A percentile compares a stretch with the other conserved stretches of the same genome.
phyloP scores from a whole-genome alignment of 768 basidiomycete genomes.

The Cyathus striatus region DNA sequence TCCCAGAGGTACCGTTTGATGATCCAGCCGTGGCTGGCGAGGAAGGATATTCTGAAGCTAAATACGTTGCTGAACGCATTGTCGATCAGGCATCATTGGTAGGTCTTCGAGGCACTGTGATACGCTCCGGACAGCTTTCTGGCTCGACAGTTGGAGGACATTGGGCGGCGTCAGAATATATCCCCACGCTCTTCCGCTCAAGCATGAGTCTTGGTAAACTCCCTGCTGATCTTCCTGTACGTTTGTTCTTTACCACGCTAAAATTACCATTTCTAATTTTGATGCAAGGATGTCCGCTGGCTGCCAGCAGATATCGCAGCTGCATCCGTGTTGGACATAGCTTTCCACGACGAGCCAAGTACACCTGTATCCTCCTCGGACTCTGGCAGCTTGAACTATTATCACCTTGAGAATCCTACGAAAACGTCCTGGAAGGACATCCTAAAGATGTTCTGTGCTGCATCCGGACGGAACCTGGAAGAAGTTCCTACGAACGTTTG shows the following conservation, averaged over 20 bases:
- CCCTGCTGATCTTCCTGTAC: constrained; percentile 4
- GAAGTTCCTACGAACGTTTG: constrained; percentile 4
- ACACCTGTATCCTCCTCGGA: no score
- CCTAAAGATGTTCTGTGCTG: not conserved
- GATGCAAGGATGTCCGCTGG: constrained; percentile 4
- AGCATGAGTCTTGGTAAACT: constrained; percentile 6
- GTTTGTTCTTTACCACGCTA: not conserved
- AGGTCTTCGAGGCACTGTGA: constrained; percentile 5
- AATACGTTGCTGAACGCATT: constrained; percentile 6
- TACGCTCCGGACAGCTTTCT: constrained; percentile 7
- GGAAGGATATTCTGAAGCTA: constrained; percentile 5
- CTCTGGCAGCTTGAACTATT: constrained; percentile 3
- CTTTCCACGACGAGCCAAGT: constrained; percentile 5
- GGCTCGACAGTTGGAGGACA: constrained; percentile 6
- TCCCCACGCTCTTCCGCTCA: constrained; percentile 5
- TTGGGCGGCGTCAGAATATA: constrained; percentile 8
- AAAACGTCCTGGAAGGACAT: constrained; percentile 5
- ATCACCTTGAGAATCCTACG: constrained; percentile 8
- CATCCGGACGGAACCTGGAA: not conserved
- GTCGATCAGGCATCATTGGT: constrained; percentile 1
- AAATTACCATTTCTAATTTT: not conserved
- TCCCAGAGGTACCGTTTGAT: constrained; percentile 5
- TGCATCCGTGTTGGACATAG: constrained; percentile 4
- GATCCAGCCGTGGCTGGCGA: constrained; percentile 3
- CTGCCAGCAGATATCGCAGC: constrained; percentile 6